Conservation (phyloP, 495 filamentous ascomycete genomes). For the Hypomontagnella submonticulosa region DNA sequence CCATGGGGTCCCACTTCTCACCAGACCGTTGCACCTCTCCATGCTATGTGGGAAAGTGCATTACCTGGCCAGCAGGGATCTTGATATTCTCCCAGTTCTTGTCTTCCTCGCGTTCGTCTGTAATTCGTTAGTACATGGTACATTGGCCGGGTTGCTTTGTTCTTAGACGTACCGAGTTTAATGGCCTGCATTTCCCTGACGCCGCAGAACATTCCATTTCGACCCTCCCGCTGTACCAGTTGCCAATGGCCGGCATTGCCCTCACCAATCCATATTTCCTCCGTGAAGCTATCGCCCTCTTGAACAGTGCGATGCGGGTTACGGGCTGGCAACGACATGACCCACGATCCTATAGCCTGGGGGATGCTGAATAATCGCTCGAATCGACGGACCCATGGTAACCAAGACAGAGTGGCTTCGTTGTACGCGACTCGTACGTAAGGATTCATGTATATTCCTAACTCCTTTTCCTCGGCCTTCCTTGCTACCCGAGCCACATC, state of each 20-base stretch:
- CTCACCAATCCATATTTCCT: conserved; percentile 62
- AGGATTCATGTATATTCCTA: conserved; percentile 76
- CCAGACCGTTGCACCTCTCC: conserved; percentile 41
- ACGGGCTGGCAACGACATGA: conserved; percentile 64
- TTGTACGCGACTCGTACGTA: conserved; percentile 76
- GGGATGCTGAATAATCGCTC: conserved; percentile 68
- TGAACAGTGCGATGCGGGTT: conserved; percentile 68
- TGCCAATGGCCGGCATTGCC: conserved; percentile 38
- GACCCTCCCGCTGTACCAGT: conserved; percentile 36
- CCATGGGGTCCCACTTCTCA: conserved; percentile 43
- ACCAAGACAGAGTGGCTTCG: conserved; percentile 62
- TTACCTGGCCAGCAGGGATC: conserved; percentile 44
- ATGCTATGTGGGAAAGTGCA: conserved; percentile 41
- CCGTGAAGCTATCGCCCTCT: conserved; percentile 63
- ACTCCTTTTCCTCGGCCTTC: conserved; percentile 56
- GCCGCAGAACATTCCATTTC: conserved; percentile 51
- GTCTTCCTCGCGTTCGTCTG: conserved; percentile 37
- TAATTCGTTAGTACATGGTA: conserved; percentile 10
- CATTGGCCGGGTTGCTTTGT: too few species aligned
- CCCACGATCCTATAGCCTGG: conserved; percentile 64
- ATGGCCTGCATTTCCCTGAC: conserved; percentile 49
- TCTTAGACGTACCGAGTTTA: conserved; percentile 31
- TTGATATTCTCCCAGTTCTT: conserved; percentile 49
- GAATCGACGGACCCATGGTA: conserved; percentile 65
- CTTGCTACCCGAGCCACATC: conserved; percentile 63